These are phyloP conservation scores for Colletotrichum sublineola DNA, from an alignment of 2,329 filamentous ascomycete genomes.

Conservation along the genomic window DNA sequence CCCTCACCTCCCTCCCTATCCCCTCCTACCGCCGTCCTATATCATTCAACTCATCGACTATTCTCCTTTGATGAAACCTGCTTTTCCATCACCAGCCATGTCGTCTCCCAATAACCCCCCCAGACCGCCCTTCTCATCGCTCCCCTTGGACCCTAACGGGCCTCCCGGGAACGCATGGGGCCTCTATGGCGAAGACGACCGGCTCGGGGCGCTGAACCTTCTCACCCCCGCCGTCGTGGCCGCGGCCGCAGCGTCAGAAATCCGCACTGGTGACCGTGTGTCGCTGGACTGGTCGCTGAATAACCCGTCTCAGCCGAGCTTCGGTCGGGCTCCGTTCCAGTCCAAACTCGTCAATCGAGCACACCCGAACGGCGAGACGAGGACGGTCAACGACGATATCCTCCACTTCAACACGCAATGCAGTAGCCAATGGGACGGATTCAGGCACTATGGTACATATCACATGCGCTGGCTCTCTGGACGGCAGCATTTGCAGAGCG, in stretches of 20 bases:
- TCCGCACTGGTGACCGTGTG: constrained; percentile 46
- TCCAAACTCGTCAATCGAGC: constrained; percentile 58
- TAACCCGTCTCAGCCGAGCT: constrained; percentile 51
- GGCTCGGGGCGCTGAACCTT: constrained; percentile 68
- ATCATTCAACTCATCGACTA: background rate
- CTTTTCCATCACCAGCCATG: background rate
- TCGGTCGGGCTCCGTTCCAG: constrained; percentile 48
- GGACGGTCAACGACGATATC: constrained; percentile 52
- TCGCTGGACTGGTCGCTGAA: constrained; percentile 53
- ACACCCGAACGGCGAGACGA: constrained; percentile 44
- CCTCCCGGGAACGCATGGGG: constrained; percentile 69
- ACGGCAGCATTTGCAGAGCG: constrained; percentile 39
- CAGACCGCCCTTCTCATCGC: constrained; percentile 45
- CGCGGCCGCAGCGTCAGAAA: constrained; percentile 44
- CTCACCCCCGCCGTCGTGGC: constrained; percentile 62
- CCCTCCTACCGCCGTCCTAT: background rate
- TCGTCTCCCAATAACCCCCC: background rate
- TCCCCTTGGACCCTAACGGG: constrained; percentile 63
- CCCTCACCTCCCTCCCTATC: background rate
- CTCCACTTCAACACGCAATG: constrained; percentile 54
- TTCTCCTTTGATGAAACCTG: no score
- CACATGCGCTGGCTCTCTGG: constrained; percentile 46
- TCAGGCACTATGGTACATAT: constrained; percentile 49
- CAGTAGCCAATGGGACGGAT: constrained; percentile 56
- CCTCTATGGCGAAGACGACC: constrained; percentile 63